These are phyloP conservation scores for Purpureocillium lavendulum DNA, from an alignment of 2,329 filamentous ascomycete species.

Conservation along the genomic window DNA sequence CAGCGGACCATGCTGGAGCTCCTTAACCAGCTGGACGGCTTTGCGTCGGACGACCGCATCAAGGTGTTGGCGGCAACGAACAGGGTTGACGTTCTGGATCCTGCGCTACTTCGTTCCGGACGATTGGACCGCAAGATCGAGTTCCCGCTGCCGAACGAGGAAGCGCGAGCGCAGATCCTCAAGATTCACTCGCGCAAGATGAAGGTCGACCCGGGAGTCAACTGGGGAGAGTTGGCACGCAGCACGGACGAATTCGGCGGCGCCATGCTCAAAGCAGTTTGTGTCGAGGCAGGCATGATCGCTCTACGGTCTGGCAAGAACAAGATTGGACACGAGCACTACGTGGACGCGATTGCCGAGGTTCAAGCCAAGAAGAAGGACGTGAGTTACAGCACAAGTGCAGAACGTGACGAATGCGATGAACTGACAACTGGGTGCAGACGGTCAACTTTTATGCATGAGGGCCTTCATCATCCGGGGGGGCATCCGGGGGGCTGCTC, in stretches of 20 bases:
- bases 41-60: slow-evolving; percentile 92
- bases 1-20: slow-evolving; percentile 98
- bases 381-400: slow-evolving; percentile 31
- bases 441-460: slow-evolving; percentile 51
- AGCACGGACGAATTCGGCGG: slow-evolving; percentile 98
- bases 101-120: slow-evolving; percentile 81
- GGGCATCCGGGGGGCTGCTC: too few species aligned
- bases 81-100: slow-evolving; percentile 87
- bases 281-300: slow-evolving; percentile 99
- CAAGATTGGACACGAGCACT: slow-evolving; percentile 97
- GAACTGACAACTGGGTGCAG: slow-evolving; percentile 18
- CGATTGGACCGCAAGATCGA: slow-evolving; percentile 96
- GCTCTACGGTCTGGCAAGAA: slow-evolving; percentile 87
- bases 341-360: slow-evolving; percentile 95
- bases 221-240: slow-evolving; percentile 91
- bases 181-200: slow-evolving; percentile 98
- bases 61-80: slow-evolving; percentile 95
- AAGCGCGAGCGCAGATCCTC: slow-evolving; percentile 92
- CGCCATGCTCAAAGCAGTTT: slow-evolving; percentile 96
- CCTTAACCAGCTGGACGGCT: slow-evolving; percentile 96
- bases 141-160: slow-evolving; percentile 95
- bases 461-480: slow-evolving; percentile 9
- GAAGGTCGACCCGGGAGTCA: slow-evolving; percentile 86
- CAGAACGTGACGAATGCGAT: not conserved
- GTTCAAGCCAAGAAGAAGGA: slow-evolving; percentile 97